phyloP scores from a whole-genome alignment of 202 grass and related monocot species.

The Dendrocalamus latiflorus region DNA sequence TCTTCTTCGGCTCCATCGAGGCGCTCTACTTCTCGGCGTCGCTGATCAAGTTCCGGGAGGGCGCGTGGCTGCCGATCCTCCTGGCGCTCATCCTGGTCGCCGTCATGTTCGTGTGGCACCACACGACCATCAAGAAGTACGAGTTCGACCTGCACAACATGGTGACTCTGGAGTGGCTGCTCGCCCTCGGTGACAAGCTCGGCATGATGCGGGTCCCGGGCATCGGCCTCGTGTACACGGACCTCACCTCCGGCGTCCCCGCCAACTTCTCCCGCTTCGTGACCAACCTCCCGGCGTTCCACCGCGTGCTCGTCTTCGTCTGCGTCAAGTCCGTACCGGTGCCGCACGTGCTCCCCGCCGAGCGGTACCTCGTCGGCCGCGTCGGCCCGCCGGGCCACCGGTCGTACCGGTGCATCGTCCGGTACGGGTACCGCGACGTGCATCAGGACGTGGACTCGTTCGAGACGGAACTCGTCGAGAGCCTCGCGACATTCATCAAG shows the following conservation, averaged over 20 bases:
- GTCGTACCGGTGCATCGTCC: conserved; percentile 83
- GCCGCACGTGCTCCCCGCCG: conserved; percentile 61
- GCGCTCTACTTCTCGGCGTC: conserved; percentile 86
- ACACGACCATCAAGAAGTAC: conserved; percentile 76
- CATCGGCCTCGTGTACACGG: conserved; percentile 83
- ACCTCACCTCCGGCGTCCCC: conserved; percentile 72
- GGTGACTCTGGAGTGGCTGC: conserved; percentile 82
- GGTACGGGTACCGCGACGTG: conserved; percentile 91
- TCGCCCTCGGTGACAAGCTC: conserved; percentile 59
- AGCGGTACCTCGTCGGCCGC: conserved; percentile 80
- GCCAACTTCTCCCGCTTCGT: conserved; percentile 94
- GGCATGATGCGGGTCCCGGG: conserved; percentile 85
- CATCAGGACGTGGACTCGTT: conserved; percentile 92
- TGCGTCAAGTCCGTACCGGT: conserved; percentile 81
- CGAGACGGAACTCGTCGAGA: conserved; percentile 69
- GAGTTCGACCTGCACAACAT: conserved; percentile 80
- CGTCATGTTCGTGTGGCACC: conserved; percentile 80
- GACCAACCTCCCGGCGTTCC: conserved; percentile 87
- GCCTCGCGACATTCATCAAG: conserved; percentile 62
- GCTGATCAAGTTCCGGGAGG: conserved; percentile 72
- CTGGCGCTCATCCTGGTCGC: conserved; percentile 61
- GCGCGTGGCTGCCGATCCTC: conserved; percentile 73
- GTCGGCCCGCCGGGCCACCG: conserved; percentile 59
- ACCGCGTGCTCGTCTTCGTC: conserved; percentile 74
- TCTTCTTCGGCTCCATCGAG: conserved; percentile 83